A percentile compares a stretch with the other conserved stretches of the same genome.
These are phyloP conservation scores for Oropetium thomaeum DNA, from an alignment of 176 grass and related monocot species.

Conservation along the genomic window DNA sequence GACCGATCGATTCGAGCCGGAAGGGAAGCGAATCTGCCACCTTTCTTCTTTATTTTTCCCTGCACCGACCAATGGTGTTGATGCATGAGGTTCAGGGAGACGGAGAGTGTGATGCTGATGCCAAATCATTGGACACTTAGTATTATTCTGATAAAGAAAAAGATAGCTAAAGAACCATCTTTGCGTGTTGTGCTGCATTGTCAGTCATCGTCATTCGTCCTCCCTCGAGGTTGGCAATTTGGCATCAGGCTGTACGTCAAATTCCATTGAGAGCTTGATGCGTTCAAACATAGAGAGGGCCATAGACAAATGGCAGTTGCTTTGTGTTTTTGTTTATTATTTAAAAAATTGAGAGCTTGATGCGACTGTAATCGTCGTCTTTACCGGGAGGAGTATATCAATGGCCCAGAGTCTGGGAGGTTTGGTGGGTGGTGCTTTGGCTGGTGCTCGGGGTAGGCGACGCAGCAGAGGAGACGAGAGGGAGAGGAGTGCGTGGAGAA, in stretches of 20 bases:
- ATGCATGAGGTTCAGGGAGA: too few relatives aligned
- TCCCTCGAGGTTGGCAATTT: not conserved
- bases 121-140: not conserved
- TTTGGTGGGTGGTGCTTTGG: not conserved
- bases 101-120: not conserved
- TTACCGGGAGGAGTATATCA: not conserved
- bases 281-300: not conserved
- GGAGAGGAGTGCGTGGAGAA: not conserved
- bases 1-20: not conserved
- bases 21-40: not conserved
- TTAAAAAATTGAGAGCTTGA: not conserved
- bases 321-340: not conserved
- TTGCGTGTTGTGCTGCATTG: too few relatives aligned
- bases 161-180: not conserved
- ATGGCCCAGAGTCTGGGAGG: not conserved
- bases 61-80: too few relatives aligned
- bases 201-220: not conserved
- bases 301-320: constrained; percentile 9
- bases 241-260: not conserved
- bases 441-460: not conserved
- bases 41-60: too few relatives aligned
- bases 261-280: not conserved
- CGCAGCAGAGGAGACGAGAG: not conserved
- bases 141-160: not conserved
- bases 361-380: not conserved